Evolutionary conservation across 495 filamentous ascomycete species (phyloP).

Genomic region (Penicillium desertorum): DNA sequence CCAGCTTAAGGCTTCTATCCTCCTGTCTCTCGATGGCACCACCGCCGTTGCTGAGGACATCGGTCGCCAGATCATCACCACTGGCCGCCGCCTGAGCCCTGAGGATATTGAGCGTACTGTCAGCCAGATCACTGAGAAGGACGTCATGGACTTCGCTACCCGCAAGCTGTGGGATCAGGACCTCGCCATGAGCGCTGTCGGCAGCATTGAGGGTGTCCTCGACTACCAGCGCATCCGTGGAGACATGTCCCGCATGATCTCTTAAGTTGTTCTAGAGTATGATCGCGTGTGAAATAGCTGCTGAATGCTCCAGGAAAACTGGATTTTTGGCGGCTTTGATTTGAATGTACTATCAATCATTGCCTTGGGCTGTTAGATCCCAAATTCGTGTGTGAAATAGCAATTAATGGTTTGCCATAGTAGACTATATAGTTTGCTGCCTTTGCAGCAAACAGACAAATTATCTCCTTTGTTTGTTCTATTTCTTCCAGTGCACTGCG

Average conservation of each 20-base stretch:
- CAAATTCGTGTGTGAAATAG: slow-evolving; percentile 40
- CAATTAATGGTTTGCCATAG: slow-evolving; percentile 40
- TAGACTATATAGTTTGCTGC: slow-evolving; percentile 37
- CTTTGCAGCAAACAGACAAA: slow-evolving; percentile 23
- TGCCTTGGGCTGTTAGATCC: slow-evolving; percentile 36
- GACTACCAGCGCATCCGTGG: slow-evolving; percentile 87
- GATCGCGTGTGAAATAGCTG: slow-evolving; percentile 28
- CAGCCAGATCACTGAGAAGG: slow-evolving; percentile 86
- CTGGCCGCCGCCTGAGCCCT: slow-evolving; percentile 83
- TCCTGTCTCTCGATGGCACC: slow-evolving; percentile 95
- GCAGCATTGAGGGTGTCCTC: slow-evolving; percentile 83
- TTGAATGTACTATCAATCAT: slow-evolving; percentile 43
- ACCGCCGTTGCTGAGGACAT: slow-evolving; percentile 98
- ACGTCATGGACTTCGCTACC: slow-evolving; percentile 92
- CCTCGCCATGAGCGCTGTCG: slow-evolving; percentile 87
- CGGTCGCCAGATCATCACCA: slow-evolving; percentile 96
- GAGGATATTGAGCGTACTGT: slow-evolving; percentile 93
- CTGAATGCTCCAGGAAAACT: slow-evolving; percentile 10
- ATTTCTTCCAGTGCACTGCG: background rate
- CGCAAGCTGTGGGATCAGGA: slow-evolving; percentile 96
- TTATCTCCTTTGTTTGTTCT: slow-evolving; percentile 30
- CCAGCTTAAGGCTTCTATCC: slow-evolving; percentile 96
- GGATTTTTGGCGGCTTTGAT: slow-evolving; percentile 21
- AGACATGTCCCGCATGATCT: slow-evolving; percentile 85
- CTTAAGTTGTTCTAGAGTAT: slow-evolving; percentile 28